These are phyloP conservation scores for Stenocarpella maydis DNA, from an alignment of 2,329 filamentous ascomycete species.

Conservation along the genomic window DNA sequence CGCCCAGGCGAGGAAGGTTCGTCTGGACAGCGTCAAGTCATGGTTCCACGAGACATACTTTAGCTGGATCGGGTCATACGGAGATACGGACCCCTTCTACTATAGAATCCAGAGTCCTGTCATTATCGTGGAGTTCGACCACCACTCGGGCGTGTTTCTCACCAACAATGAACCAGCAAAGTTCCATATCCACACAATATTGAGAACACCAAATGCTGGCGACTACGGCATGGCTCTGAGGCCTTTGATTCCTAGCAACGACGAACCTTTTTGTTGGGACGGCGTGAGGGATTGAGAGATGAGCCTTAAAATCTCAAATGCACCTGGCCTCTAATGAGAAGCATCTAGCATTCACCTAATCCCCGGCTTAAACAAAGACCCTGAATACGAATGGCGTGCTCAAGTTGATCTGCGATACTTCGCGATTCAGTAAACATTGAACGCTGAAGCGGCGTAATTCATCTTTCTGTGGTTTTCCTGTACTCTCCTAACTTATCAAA, in stretches of 20 bases:
- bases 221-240: slow-evolving; percentile 73
- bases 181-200: slow-evolving; percentile 80
- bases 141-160: slow-evolving; percentile 81
- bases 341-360: neutral
- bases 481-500: neutral
- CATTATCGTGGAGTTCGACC: slow-evolving; percentile 78
- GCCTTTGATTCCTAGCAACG: slow-evolving; percentile 45
- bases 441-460: neutral
- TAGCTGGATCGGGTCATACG: slow-evolving; percentile 78
- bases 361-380: too few relatives aligned
- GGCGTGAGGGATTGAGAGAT: slow-evolving; percentile 38
- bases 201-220: slow-evolving; percentile 76
- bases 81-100: slow-evolving; percentile 76
- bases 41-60: slow-evolving; percentile 79
- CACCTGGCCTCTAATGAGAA: neutral
- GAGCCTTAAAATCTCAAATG: neutral
- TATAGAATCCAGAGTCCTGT: slow-evolving; percentile 81
- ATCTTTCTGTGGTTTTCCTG: neutral
- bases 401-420: neutral
- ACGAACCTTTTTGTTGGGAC: slow-evolving; percentile 54
- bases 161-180: slow-evolving; percentile 76
- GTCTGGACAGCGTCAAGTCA: slow-evolving; percentile 61
- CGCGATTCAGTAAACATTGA: neutral
- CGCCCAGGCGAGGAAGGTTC: slow-evolving; percentile 57
- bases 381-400: neutral